Conservation (phyloP, 1,284 basidiomycete species). For the Cutaneotrichosporon daszewskae region DNA sequence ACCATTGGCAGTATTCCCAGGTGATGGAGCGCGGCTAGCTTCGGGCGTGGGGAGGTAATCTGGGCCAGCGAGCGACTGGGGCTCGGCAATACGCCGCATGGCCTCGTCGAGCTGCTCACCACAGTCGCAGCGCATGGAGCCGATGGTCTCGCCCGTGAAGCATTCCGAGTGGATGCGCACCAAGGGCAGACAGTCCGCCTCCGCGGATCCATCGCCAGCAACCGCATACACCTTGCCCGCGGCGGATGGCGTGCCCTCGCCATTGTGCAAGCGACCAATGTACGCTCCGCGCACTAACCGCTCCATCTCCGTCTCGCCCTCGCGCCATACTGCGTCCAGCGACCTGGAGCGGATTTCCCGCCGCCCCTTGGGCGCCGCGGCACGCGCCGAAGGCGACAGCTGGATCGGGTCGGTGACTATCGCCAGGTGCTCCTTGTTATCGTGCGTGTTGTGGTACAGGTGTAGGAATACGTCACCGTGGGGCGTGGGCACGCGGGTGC, state of each 20-base stretch:
- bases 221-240: constrained; percentile 9
- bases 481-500: constrained; percentile 93
- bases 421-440: constrained; percentile 97
- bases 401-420: constrained; percentile 90
- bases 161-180: constrained; percentile 97
- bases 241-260: constrained; percentile 31
- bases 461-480: constrained; percentile 92
- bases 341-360: constrained; percentile 68
- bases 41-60: constrained; percentile 34
- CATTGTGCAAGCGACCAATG: constrained; percentile 62
- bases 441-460: constrained; percentile 69
- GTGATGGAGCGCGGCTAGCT: constrained; percentile 32
- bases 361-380: constrained; percentile 30
- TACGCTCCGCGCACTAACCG: constrained; percentile 91
- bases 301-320: constrained; percentile 86
- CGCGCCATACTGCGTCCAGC: constrained; percentile 79
- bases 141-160: constrained; percentile 97
- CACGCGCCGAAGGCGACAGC: constrained; percentile 49
- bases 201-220: constrained; percentile 1
- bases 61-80: constrained; percentile 44
- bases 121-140: constrained; percentile 98
- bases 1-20: constrained; percentile 2
- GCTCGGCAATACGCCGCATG: constrained; percentile 79
- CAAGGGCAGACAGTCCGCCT: constrained; percentile 58
- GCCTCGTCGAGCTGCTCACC: constrained; percentile 98